phyloP scores from a whole-genome alignment of 495 filamentous ascomycete genomes.

The Mycothermus thermophilus region DNA sequence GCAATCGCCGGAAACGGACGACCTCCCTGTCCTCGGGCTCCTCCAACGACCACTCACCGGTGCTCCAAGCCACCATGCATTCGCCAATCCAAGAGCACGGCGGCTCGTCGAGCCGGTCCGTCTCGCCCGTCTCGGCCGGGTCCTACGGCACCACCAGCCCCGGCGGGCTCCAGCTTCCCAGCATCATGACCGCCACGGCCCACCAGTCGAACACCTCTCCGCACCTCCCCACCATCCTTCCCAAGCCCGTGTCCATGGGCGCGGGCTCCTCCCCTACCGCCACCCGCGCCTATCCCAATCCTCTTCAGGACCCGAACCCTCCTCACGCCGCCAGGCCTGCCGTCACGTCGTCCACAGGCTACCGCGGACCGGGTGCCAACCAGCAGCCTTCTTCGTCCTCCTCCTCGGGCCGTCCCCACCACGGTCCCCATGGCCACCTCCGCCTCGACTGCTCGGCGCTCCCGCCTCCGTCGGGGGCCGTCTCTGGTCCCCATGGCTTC shows the following conservation, averaged over 20 bases:
- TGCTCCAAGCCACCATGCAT: slow-evolving; percentile 28
- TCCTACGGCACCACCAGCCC: slow-evolving; percentile 27
- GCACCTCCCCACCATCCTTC: slow-evolving; percentile 42
- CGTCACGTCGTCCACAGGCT: slow-evolving; percentile 15
- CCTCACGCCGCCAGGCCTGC: slow-evolving; percentile 18
- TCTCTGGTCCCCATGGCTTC: slow-evolving; percentile 7
- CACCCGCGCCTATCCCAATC: slow-evolving; percentile 21
- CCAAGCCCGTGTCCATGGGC: slow-evolving; percentile 41
- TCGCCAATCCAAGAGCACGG: slow-evolving; percentile 34
- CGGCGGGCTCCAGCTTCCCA: slow-evolving; percentile 30
- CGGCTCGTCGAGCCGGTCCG: slow-evolving; percentile 17
- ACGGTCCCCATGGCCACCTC: slow-evolving; percentile 18
- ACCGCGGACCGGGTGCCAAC: too few species aligned
- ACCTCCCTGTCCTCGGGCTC: slow-evolving; percentile 47
- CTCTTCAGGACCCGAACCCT: slow-evolving; percentile 22
- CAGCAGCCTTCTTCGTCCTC: too few species aligned
- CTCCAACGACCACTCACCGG: slow-evolving; percentile 33
- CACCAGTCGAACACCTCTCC: slow-evolving; percentile 23
- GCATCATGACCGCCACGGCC: slow-evolving; percentile 24
- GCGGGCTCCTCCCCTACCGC: slow-evolving; percentile 18
- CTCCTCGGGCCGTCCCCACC: slow-evolving; percentile 13
- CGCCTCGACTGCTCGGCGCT: slow-evolving; percentile 39
- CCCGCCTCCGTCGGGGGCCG: slow-evolving; percentile 20
- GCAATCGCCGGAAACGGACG: slow-evolving; percentile 56
- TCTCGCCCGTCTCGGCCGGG: slow-evolving; percentile 21